These are phyloP conservation scores for Colletotrichum tofieldiae DNA, from an alignment of 2,329 filamentous ascomycete genomes.

Conservation along the genomic window DNA sequence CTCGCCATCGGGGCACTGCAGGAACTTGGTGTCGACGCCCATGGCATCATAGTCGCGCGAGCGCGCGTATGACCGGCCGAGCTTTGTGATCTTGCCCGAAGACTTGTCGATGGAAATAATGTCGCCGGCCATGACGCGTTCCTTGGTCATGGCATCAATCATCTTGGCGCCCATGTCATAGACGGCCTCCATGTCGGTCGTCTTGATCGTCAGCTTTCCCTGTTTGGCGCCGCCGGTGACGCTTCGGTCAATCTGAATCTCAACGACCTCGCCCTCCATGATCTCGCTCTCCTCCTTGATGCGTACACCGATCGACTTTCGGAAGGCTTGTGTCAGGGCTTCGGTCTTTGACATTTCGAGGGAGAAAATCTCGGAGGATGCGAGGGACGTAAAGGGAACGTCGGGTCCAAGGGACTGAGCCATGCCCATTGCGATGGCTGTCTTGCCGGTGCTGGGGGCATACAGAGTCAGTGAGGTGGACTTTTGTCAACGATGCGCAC, in stretches of 20 bases:
- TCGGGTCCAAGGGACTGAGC: conserved; percentile 94
- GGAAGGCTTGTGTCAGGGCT: conserved; percentile 97
- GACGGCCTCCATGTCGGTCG: conserved; percentile 99
- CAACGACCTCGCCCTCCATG: conserved; percentile 98
- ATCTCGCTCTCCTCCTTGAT: conserved; percentile 99
- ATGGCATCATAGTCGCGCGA: conserved; percentile 99
- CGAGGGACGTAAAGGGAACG: conserved; percentile 96
- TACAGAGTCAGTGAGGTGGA: conserved; percentile 41
- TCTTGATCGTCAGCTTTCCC: conserved; percentile 99
- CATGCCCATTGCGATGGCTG: conserved; percentile 99
- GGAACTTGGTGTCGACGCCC: conserved; percentile 98
- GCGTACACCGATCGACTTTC: conserved; percentile 96
- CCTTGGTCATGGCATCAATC: conserved; percentile 99
- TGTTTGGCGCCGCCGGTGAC: conserved; percentile 98
- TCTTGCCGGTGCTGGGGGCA: conserved; percentile 87
- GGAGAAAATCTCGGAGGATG: conserved; percentile 97
- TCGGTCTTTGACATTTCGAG: conserved; percentile 99
- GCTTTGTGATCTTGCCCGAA: conserved; percentile 96
- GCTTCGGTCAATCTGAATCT: conserved; percentile 98
- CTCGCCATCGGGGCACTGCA: conserved; percentile 97
- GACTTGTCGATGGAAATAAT: conserved; percentile 99
- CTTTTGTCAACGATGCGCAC: not conserved
- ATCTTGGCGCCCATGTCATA: conserved; percentile 99
- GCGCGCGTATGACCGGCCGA: conserved; percentile 93
- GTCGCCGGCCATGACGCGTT: conserved; percentile 98